Percentiles rank a stretch among this genome's conserved stretches.
Evolutionary conservation across 179 eudicot species (phyloP).

Genomic region (Patellifolia procumbens): DNA sequence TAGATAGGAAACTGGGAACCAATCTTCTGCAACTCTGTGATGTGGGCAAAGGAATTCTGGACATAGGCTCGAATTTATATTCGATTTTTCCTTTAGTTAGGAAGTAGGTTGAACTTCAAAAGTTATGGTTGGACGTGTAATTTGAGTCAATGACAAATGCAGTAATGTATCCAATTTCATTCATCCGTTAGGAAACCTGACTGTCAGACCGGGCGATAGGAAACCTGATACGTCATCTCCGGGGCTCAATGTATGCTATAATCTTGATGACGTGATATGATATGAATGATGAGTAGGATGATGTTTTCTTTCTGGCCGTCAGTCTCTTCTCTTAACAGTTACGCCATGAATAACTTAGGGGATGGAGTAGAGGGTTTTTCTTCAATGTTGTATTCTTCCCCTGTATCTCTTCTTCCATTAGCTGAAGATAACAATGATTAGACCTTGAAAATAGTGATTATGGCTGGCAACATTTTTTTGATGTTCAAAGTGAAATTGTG

Average conservation of each 20-base stretch:
- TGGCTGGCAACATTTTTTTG: neutral
- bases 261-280: neutral
- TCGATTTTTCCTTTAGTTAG: neutral
- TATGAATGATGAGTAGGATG: no score
- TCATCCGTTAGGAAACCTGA: neutral
- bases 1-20: neutral
- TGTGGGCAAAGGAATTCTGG: neutral
- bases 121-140: neutral
- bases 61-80: neutral
- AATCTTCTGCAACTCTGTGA: neutral
- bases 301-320: no score
- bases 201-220: neutral
- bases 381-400: neutral
- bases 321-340: no score
- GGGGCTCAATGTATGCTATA: neutral
- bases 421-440: neutral
- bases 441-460: neutral
- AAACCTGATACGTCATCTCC: no score
- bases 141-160: neutral
- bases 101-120: neutral
- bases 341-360: neutral
- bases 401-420: no score
- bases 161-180: neutral
- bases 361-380: no score
- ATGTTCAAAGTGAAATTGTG: no score